Percentiles rank a stretch among this genome's conserved stretches.
Conservation (phyloP, 2,329 filamentous ascomycete species). For the Claviceps arundinis region DNA sequence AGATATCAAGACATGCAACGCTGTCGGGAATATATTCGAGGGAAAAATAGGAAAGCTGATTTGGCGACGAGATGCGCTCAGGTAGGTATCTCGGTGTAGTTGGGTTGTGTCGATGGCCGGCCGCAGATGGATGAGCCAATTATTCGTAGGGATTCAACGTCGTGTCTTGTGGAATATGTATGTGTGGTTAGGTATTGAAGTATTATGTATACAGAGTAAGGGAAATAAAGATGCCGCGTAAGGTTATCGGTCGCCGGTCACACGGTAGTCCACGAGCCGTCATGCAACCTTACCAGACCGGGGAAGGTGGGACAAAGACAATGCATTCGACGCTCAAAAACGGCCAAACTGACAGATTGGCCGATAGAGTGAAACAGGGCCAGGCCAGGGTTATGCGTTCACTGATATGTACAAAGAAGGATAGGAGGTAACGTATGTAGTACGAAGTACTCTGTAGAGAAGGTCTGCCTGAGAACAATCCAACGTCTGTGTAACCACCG, state of each 20-base stretch:
- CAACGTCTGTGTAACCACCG: conserved; percentile 4
- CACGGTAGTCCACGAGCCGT: neutral
- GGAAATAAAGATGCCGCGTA: conserved; percentile 7
- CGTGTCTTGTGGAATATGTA: no score
- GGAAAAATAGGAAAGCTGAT: neutral
- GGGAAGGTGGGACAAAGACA: conserved; percentile 6
- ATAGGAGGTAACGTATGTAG: neutral
- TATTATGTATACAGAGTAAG: neutral
- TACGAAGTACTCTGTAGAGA: no score
- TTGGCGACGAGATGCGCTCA: neutral
- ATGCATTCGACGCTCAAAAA: conserved; percentile 8
- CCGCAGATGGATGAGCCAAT: neutral
- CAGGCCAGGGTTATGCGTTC: conserved; percentile 9
- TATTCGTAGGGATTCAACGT: no score
- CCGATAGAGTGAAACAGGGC: conserved; percentile 11
- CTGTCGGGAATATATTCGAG: neutral
- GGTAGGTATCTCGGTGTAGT: neutral
- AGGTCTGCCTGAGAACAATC: no score
- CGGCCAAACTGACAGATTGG: conserved; percentile 11
- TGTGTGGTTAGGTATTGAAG: no score
- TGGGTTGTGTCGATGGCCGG: neutral
- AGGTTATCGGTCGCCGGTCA: conserved; percentile 6
- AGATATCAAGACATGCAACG: neutral
- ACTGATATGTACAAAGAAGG: conserved; percentile 5
- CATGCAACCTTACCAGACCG: conserved; percentile 1